Evolutionary conservation across 176 grass and related monocot species (phyloP).

Genomic region (Triticum dicoccoides): DNA sequence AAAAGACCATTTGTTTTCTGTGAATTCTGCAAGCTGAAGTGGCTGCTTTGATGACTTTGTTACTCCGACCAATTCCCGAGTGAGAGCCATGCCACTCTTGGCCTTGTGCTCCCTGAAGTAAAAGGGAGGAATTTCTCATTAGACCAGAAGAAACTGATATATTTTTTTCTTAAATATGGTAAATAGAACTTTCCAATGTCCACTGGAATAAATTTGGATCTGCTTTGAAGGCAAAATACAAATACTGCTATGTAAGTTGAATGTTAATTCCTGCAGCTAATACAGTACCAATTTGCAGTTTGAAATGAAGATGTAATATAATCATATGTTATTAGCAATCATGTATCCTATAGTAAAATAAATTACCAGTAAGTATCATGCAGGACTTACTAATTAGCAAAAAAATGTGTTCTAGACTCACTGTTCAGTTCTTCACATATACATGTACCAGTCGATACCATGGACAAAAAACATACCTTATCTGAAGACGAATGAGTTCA

Average conservation of each 20-base stretch:
- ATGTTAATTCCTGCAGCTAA: neutral
- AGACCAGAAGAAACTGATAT: neutral
- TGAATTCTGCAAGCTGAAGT: constrained; percentile 56
- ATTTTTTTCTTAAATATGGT: too few species aligned
- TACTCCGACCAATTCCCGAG: constrained; percentile 55
- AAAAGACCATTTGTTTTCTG: constrained; percentile 69
- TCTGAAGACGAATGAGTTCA: constrained; percentile 62
- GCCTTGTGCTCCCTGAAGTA: constrained; percentile 38
- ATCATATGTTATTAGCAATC: neutral
- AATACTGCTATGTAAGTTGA: neutral
- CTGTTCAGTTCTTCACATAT: neutral
- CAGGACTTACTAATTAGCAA: neutral
- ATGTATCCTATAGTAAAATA: neutral
- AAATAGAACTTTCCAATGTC: neutral
- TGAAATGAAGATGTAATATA: neutral
- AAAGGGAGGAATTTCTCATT: neutral
- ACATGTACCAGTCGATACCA: neutral
- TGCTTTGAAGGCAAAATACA: neutral
- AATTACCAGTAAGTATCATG: neutral
- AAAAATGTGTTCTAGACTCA: neutral
- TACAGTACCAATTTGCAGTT: neutral
- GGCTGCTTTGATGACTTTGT: constrained; percentile 34
- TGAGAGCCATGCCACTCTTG: constrained; percentile 17
- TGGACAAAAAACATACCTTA: constrained; percentile 48
- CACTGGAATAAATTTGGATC: neutral